Evolutionary conservation across 257 asterid species (phyloP), one percentile per base, ranked within the genome.

Genomic region (Penstemon eatonii): DNA sequence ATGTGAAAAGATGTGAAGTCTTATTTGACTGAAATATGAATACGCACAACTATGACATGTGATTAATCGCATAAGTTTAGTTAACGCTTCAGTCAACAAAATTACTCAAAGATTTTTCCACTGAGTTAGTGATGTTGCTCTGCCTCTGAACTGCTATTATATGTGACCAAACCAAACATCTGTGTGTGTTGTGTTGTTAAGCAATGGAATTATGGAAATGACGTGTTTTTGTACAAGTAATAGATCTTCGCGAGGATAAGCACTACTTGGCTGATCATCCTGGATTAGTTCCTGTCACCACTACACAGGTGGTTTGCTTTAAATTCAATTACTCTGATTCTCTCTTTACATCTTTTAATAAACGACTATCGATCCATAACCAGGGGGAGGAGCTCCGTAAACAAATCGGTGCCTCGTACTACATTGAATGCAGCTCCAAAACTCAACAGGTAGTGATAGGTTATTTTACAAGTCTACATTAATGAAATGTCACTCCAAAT

Each of bases 341-440:
- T 45, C 19, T 53, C 2, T 54, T 59, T 36, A 51, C 39, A 60
- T 57, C 65, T 56, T 56, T 50, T 60, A 44, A 19, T 54, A 43
- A 8, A 53, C 49, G 56, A 65, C 60, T 62, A 60, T 49, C 37
- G 58, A 25, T 69, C 18, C 39, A 45, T 70, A n/a, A 73, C 75
- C 74, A 92, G 97, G 98, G 98, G 5, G 97, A 92, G 84, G 98
- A 90, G 83, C 96, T 92, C 19, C 90, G 98, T 5, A 90, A 83
- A 78, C 92, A 85, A 65, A 86, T 92, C 59, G 96, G 97, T 18
- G 97, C 97, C 3, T 67, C 93, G 18, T 86, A 85, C 78, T 92
- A 92, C 75, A 84, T 92, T 8, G 98, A 92, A 64, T 92, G 98
- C 81, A 92, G 98, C 81, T 88, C 98, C 33, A 92, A 92, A 81